Base-by-base conservation (phyloP, 1,139 yeast species). In the Candida frijolesensis region DNA sequence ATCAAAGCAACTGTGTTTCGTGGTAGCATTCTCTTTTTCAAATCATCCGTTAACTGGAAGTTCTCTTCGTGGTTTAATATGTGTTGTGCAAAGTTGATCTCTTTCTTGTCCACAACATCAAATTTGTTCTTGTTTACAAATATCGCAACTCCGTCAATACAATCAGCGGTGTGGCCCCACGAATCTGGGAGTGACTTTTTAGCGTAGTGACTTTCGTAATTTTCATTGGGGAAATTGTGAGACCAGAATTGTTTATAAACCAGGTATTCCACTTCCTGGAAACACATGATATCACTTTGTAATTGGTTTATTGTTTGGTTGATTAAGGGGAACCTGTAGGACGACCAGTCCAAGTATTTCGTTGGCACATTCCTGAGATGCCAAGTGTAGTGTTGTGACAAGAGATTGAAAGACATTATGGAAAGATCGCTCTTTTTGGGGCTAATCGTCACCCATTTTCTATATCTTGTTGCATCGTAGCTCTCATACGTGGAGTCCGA, bases 371-470 rank as follows among this genome's bases (percentile, higher is more conserved):
- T 77, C 1, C 74, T 70, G 59, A 80, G 75, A 2, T 79, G 78
- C 87, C 87, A 82, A 63, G 80, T 65, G 54, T 82, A 83, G 49
- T 82, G 81, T 42, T 82, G 80, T 3, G 82, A 79, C 33, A 83
- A 64, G 54, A 82, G 66, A 59, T 83, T 83, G 60, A 78, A 82
- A 1, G 84, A 73, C 59, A 82, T 66, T 3, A 78, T 66, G 0
- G 74, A 64, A 33, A 78, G 41, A 11, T 45, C 51, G n/a, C 50
- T 47, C 14, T 49, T 46, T 11, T 47, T 43, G 9, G 14, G 38
- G 5, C 44, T 44, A 7, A 42, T 35, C 19, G 53, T 45, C 10
- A 62, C 49, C 70, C 70, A 66, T 11, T 54, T 48, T 29, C 71
- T 54, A 47, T 59, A 60, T 35, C 54, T 59, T 7, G 65, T 59